Conservation (phyloP, 129 eudicot genomes). For the Calendula officinalis region DNA sequence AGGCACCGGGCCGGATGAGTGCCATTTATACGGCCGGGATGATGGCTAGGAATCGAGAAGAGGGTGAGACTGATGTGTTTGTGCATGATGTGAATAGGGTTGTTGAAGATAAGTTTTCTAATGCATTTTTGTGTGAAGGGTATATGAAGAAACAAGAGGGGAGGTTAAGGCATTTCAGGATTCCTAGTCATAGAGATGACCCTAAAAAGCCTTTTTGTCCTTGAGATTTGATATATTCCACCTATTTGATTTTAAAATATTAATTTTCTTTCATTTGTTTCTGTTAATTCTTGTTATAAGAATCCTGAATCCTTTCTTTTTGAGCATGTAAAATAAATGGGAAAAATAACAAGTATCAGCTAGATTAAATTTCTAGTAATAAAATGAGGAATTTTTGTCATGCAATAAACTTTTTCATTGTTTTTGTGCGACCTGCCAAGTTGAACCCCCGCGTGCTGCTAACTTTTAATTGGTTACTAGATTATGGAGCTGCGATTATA, state of each 20-base stretch:
- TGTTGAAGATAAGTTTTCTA: constrained; percentile 89
- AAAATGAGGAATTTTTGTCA: constrained; percentile 15
- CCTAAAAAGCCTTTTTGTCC: constrained; percentile 84
- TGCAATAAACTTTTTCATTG: background rate
- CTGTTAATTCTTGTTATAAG: constrained; percentile 22
- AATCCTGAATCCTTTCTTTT: constrained; percentile 17
- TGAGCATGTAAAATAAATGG: constrained; percentile 32
- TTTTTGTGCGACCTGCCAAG: background rate
- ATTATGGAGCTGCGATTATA: no score
- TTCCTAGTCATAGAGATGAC: constrained; percentile 78
- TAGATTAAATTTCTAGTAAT: constrained; percentile 21
- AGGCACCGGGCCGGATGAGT: constrained; percentile 95
- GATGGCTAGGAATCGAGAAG: constrained; percentile 81
- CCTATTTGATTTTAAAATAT: constrained; percentile 13
- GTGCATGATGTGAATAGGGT: constrained; percentile 99
- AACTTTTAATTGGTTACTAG: no score
- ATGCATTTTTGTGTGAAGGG: constrained; percentile 81
- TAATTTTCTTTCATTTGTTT: constrained; percentile 17
- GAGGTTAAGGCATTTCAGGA: constrained; percentile 81
- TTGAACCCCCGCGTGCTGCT: no score
- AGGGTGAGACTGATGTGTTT: constrained; percentile 77
- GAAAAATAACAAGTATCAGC: constrained; percentile 14
- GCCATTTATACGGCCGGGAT: constrained; percentile 93
- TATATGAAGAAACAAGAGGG: constrained; percentile 92
- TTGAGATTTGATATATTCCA: constrained; percentile 7